phyloP scores from a whole-genome alignment of 2,329 filamentous ascomycete species.

The Lachnellula suecica region DNA sequence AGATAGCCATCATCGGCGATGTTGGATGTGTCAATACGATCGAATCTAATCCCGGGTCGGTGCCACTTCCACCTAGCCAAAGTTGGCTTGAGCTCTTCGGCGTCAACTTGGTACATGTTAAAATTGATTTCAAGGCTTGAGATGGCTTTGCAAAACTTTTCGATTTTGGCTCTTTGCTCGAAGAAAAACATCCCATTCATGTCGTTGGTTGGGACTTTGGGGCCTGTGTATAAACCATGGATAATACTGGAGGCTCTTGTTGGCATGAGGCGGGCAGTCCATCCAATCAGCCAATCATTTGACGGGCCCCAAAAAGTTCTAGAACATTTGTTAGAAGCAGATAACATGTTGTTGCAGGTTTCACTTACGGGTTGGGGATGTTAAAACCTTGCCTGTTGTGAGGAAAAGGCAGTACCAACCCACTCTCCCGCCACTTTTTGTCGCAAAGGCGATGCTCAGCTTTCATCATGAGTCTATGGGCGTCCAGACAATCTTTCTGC shows the following conservation, averaged over 20 bases:
- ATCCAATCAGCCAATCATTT: background rate
- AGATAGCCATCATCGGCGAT: background rate
- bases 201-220: background rate
- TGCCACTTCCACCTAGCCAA: background rate
- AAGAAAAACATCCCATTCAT: background rate
- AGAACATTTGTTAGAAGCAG: background rate
- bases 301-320: background rate
- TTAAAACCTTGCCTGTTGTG: background rate
- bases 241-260: background rate
- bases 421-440: background rate
- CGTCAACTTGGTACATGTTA: background rate
- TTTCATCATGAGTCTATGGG: background rate
- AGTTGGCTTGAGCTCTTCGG: background rate
- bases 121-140: background rate
- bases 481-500: background rate
- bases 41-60: background rate
- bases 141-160: background rate
- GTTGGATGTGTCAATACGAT: background rate
- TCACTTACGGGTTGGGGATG: background rate
- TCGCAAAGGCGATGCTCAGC: background rate
- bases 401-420: background rate
- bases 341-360: background rate
- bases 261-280: background rate
- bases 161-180: background rate
- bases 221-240: background rate